Conservation (phyloP, 2,329 filamentous ascomycete genomes). For the Atkinsonella hypoxylon region DNA sequence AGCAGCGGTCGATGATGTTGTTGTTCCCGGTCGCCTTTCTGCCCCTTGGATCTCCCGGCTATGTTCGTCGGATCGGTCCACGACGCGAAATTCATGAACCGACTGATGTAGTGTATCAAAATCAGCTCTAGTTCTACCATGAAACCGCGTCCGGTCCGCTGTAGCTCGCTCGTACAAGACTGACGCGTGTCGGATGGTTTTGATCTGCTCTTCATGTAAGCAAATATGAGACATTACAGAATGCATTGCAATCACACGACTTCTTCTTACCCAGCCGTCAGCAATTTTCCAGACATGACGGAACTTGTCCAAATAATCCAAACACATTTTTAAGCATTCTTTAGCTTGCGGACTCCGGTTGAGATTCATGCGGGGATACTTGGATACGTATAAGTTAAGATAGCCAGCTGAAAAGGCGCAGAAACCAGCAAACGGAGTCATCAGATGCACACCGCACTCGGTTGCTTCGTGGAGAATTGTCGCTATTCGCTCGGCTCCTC, state of each 20-base stretch:
- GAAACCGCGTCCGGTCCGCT: constrained; percentile 12
- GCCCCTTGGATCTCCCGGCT: constrained; percentile 18
- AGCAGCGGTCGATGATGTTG: background rate
- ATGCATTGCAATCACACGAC: background rate
- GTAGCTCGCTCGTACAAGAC: constrained; percentile 16
- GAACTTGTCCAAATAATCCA: constrained; percentile 17
- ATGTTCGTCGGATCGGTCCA: constrained; percentile 20
- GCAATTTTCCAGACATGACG: constrained; percentile 18
- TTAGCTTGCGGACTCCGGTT: constrained; percentile 16
- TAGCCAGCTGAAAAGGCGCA: constrained; percentile 32
- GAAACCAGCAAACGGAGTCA: constrained; percentile 32
- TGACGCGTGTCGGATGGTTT: constrained; percentile 15
- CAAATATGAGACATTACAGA: background rate
- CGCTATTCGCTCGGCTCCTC: constrained; percentile 23
- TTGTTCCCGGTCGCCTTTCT: constrained; percentile 7
- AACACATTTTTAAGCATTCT: constrained; percentile 12
- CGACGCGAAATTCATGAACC: constrained; percentile 18
- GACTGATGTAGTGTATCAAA: constrained; percentile 20
- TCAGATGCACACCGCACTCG: constrained; percentile 22
- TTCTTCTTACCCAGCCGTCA: constrained; percentile 16
- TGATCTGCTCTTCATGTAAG: constrained; percentile 8
- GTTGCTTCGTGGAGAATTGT: constrained; percentile 24
- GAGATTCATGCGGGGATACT: constrained; percentile 30
- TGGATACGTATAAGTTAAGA: constrained; percentile 27
- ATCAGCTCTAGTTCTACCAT: constrained; percentile 15